A percentile compares a stretch with the other conserved stretches of the same genome.
Conservation (phyloP, 2,329 filamentous ascomycete genomes). For the Cercospora janseana region DNA sequence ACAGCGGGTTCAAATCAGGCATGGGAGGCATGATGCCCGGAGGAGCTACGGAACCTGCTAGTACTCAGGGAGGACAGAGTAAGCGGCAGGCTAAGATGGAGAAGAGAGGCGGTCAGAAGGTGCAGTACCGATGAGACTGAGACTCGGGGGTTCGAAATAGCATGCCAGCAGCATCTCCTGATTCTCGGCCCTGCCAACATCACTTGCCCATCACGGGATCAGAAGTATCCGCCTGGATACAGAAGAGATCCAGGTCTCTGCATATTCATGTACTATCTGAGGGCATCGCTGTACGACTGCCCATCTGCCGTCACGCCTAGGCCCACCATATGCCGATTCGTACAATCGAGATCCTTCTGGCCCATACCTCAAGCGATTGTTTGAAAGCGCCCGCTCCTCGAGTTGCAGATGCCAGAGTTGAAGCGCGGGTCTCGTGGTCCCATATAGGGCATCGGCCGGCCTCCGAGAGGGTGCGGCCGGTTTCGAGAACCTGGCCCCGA, state of each 20-base stretch:
- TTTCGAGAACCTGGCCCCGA: background rate
- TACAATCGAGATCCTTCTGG: background rate
- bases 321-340: background rate
- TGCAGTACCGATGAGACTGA: slow-evolving; percentile 46
- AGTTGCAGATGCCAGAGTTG: slow-evolving; percentile 3
- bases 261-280: slow-evolving; percentile 6
- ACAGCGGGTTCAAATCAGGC: slow-evolving; percentile 45
- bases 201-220: background rate
- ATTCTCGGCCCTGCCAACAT: background rate
- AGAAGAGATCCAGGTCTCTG: slow-evolving; percentile 3
- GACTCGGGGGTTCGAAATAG: background rate
- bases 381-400: background rate
- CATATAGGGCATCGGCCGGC: background rate
- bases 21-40: slow-evolving; percentile 44
- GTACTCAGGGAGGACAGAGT: slow-evolving; percentile 38
- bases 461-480: background rate
- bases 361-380: background rate
- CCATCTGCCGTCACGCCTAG: background rate
- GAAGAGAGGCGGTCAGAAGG: slow-evolving; percentile 51
- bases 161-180: background rate
- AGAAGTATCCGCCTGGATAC: slow-evolving; percentile 8
- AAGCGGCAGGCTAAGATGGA: slow-evolving; percentile 54
- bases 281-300: background rate
- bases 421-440: background rate
- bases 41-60: slow-evolving; percentile 33